phyloP scores from a whole-genome alignment of 192 early-diverging fungal species.

The Podochytrium sp. region DNA sequence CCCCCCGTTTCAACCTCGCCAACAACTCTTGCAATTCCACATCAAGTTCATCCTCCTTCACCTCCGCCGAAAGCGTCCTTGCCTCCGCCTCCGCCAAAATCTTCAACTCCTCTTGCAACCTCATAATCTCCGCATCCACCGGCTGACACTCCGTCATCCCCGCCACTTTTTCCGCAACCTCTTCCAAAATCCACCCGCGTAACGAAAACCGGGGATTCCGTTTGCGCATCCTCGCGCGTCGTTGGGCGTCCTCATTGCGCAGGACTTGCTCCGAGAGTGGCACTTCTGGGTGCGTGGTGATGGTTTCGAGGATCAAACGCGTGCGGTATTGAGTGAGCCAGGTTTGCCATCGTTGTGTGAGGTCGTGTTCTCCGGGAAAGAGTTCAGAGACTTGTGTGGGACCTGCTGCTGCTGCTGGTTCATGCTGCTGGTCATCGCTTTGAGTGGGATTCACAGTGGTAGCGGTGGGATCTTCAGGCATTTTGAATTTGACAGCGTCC shows the following conservation, averaged over 20 bases:
- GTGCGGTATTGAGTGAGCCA: conserved; percentile 68
- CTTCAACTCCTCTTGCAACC: conserved; percentile 24
- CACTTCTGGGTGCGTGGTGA: neutral
- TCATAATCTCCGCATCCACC: conserved; percentile 23
- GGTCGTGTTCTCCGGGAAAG: conserved; percentile 33
- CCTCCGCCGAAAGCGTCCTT: neutral
- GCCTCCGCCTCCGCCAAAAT: conserved; percentile 5
- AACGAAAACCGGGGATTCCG: conserved; percentile 79
- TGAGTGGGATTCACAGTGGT: too few species aligned
- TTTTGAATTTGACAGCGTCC: neutral
- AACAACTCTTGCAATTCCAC: conserved; percentile 41
- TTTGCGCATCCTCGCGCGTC: conserved; percentile 62
- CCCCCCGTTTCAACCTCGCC: conserved; percentile 16
- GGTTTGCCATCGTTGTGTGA: conserved; percentile 38
- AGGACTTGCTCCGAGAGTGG: conserved; percentile 9
- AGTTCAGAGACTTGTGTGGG: conserved; percentile 16
- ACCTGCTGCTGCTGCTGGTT: too few species aligned
- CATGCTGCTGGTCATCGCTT: too few species aligned
- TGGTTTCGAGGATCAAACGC: conserved; percentile 50
- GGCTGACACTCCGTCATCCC: conserved; percentile 14
- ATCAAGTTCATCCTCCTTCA: conserved; percentile 44
- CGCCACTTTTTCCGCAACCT: conserved; percentile 52
- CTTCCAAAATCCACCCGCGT: conserved; percentile 77
- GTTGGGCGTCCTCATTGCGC: conserved; percentile 28
- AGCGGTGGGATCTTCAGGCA: neutral